Evolutionary conservation across 2,329 filamentous ascomycete species (phyloP), one percentile per base, ranked within the genome.

Genomic region (Thermothelomyces thermophilus): DNA sequence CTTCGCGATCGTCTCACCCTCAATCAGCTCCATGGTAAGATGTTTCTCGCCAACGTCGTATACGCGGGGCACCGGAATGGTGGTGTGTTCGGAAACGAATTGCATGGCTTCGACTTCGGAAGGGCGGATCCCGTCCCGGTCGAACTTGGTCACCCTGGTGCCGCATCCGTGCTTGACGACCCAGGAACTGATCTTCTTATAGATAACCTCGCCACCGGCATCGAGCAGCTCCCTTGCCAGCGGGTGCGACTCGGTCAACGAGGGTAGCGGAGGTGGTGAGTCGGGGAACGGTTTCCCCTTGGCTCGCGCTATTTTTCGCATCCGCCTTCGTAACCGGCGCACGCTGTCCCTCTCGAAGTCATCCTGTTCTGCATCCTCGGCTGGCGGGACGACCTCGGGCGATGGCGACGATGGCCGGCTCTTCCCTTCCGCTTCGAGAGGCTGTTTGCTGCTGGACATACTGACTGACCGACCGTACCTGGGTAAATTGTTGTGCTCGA

Each of bases 21-120:
- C 20, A 6, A 36, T 22, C 14, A 33, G 46, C 20, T 45, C 45
- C 45, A 52, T 56, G n/a, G 52, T 51, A 6, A 57, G 5, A 20
- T 48, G 51, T 1, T 46, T 17, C n/a, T 46, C 41, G 4, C 44
- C 50, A 9, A 39, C 33, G 9, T 47, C 40, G 13, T 42, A 46
- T 8, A 57, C 28, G 7, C 30, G 41, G 2, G 55, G 50, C 19
- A 57, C 47, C 9, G 55, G 52, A 19, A 57, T 48, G 28, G 22
- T 46, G 34, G 52, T 55, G 41, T 55, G 36, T 2, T 43, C 26
- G 1, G 19, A 11, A 11, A 54, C 41, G 24, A 48, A 52, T 10
- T 45, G 42, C 48, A 56, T 56, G 16, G 49, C 45, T 11, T 47
- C 51, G 11, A 40, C 48, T 33, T 56, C 54, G 20, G 48, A 30